A percentile compares a stretch with the other conserved stretches of the same genome.
These are phyloP conservation scores for Venturia oleaginea DNA, from an alignment of 2,329 filamentous ascomycete genomes.

Conservation along the genomic window DNA sequence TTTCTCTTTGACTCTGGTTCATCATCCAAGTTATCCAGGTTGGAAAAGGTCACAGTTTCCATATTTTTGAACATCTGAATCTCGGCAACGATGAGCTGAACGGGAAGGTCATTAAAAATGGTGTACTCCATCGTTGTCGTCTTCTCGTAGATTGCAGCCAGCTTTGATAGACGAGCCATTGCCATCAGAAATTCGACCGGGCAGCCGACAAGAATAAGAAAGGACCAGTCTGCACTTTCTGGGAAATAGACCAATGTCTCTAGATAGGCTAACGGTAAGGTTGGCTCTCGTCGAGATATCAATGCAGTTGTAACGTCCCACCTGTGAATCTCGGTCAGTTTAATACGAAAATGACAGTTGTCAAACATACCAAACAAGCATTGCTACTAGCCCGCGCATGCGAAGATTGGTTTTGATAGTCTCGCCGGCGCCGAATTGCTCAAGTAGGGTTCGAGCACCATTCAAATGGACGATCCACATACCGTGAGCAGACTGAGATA, in stretches of 20 bases:
- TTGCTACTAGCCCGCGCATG: background rate
- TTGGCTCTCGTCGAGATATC: background rate
- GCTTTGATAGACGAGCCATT: conserved; percentile 4
- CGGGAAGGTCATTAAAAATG: conserved; percentile 9
- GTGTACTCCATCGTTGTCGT: conserved; percentile 1
- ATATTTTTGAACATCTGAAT: background rate
- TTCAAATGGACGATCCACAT: background rate
- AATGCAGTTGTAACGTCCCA: conserved; percentile 5
- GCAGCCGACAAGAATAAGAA: background rate
- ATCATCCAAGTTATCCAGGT: background rate
- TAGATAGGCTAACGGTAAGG: background rate
- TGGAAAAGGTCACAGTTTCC: background rate
- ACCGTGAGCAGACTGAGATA: background rate
- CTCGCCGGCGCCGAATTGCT: background rate
- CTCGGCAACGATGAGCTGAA: background rate
- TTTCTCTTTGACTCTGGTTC: background rate
- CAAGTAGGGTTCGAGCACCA: background rate
- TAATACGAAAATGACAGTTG: background rate
- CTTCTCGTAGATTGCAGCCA: conserved; percentile 7
- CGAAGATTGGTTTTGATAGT: background rate
- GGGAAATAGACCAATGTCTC: background rate
- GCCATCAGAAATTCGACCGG: background rate
- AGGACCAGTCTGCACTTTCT: background rate
- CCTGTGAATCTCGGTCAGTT: background rate
- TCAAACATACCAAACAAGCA: conserved; percentile 5